Evolutionary conservation across 1,139 yeast genomes (phyloP).

Genomic region (Insectozyma bohioensis): DNA sequence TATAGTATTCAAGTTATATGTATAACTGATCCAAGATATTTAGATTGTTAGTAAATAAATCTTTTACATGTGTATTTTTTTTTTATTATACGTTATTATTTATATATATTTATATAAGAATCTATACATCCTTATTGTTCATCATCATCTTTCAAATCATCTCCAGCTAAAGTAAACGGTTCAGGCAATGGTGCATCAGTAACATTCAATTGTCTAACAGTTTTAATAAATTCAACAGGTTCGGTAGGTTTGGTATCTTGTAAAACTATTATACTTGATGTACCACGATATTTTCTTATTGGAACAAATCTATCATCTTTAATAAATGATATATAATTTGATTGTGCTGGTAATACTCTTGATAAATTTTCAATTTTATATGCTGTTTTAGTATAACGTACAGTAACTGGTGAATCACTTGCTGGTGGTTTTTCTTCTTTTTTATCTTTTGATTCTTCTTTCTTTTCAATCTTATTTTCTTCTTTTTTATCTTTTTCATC

Average conservation of each 20-base stretch:
- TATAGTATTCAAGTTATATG: constrained; percentile 24
- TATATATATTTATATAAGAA: no score
- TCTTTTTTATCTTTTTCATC: constrained; percentile 22
- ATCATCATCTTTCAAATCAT: constrained; percentile 42
- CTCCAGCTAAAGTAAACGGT: constrained; percentile 69
- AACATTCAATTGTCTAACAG: constrained; percentile 78
- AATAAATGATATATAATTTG: constrained; percentile 75
- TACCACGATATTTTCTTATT: constrained; percentile 74
- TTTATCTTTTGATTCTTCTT: constrained; percentile 20
- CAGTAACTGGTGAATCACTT: constrained; percentile 29
- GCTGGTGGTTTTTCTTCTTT: constrained; percentile 27
- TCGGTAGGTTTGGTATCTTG: constrained; percentile 69
- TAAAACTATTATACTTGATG: constrained; percentile 79
- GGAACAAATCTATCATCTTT: constrained; percentile 81
- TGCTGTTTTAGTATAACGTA: constrained; percentile 55
- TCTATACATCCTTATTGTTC: constrained; percentile 3
- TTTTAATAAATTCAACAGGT: constrained; percentile 68
- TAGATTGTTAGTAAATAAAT: constrained; percentile 15
- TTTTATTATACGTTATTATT: no score
- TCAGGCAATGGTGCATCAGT: constrained; percentile 91
- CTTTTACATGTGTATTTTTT: no score
- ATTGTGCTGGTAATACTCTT: constrained; percentile 89
- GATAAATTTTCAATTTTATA: constrained; percentile 76
- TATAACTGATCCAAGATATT: constrained; percentile 22
- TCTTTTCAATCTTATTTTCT: constrained; percentile 13